A percentile compares a stretch with the other conserved stretches of the same genome.
phyloP scores from a whole-genome alignment of 208 protist species.

The Wallacemonas sp. region DNA sequence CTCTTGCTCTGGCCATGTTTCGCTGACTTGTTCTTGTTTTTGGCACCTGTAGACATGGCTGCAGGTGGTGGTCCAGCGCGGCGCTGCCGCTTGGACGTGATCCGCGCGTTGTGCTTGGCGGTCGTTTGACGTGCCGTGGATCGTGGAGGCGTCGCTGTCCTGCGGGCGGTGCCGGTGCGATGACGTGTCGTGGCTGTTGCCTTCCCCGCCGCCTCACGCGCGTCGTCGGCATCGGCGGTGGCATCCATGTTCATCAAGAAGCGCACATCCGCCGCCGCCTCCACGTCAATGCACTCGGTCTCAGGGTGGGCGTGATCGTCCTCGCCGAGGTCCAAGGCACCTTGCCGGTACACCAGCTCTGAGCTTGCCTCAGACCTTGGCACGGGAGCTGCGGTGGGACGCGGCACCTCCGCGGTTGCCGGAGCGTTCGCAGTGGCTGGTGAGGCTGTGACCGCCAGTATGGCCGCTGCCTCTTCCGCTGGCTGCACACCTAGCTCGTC shows the following conservation, averaged over 20 bases:
- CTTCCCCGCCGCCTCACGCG: conserved; percentile 1
- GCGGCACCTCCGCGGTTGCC: not conserved
- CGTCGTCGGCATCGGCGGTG: conserved; percentile 31
- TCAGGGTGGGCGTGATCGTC: conserved; percentile 4
- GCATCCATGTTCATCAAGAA: conserved; percentile 30
- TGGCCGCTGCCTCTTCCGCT: no score
- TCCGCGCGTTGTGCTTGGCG: not conserved
- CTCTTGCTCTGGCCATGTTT: no score
- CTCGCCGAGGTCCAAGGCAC: not conserved
- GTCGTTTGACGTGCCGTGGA: not conserved
- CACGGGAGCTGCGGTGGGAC: no score
- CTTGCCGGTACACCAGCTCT: not conserved
- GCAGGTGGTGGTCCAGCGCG: no score
- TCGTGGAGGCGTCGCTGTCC: not conserved
- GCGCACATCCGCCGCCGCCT: conserved; percentile 5
- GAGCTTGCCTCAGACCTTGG: not conserved
- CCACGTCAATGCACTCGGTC: not conserved
- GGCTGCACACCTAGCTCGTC: not conserved
- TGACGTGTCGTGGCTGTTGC: not conserved
- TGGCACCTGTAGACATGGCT: no score
- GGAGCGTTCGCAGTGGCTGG: not conserved
- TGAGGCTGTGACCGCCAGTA: no score
- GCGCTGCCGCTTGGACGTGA: not conserved
- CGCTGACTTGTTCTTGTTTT: conserved; percentile 8
- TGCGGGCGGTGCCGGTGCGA: not conserved